These are phyloP conservation scores for Yamadazyma diddensiae DNA, from an alignment of 1,139 yeast genomes.

Conservation along the genomic window DNA sequence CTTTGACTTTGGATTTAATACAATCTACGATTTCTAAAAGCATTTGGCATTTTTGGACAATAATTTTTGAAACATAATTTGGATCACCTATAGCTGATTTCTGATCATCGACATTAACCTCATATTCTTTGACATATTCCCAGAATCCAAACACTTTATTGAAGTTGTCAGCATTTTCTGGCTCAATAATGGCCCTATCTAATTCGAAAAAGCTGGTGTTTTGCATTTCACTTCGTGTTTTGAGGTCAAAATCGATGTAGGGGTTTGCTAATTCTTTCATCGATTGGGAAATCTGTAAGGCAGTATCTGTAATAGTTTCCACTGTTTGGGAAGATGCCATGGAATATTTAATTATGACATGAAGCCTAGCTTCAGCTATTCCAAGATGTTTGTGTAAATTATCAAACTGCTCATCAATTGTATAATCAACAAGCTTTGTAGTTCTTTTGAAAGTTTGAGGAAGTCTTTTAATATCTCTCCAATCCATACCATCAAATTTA, in stretches of 20 bases:
- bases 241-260: conserved; percentile 15
- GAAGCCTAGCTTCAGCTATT: conserved; percentile 14
- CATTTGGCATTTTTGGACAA: conserved; percentile 4
- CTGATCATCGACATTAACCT: conserved; percentile 12
- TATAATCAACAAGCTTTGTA: conserved; percentile 26
- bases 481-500: conserved; percentile 16
- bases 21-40: conserved; percentile 20
- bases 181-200: conserved; percentile 1
- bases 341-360: conserved; percentile 19
- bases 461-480: conserved; percentile 25
- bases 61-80: background rate
- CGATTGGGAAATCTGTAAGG: conserved; percentile 10
- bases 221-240: conserved; percentile 11
- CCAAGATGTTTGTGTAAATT: conserved; percentile 13
- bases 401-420: conserved; percentile 41
- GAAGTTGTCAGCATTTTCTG: conserved; percentile 6
- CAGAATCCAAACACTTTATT: conserved; percentile 16
- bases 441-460: conserved; percentile 34
- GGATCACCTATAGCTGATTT: conserved; percentile 3
- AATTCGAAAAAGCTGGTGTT: conserved; percentile 6
- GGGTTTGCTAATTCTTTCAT: conserved; percentile 23
- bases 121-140: conserved; percentile 18
- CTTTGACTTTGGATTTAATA: conserved; percentile 27
- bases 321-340: conserved; percentile 2
- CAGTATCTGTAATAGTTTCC: background rate